Conservation (phyloP, 2,329 filamentous ascomycete genomes). For the Colletotrichum paranaense region DNA sequence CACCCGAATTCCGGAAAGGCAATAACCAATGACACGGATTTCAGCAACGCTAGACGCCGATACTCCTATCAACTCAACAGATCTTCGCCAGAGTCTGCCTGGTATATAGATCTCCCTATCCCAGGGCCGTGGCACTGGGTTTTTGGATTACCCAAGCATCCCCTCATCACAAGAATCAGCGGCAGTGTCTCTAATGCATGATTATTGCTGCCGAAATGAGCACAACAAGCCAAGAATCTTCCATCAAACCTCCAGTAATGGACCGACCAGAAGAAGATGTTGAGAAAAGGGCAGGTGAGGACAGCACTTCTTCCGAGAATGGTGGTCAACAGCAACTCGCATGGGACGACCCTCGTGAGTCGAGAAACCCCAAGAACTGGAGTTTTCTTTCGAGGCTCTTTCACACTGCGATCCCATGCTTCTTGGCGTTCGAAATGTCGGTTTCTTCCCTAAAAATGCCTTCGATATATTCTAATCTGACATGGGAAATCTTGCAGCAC, state of each 20-base stretch:
- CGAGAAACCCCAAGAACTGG: conserved; percentile 36
- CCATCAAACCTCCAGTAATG: neutral
- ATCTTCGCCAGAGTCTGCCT: no score
- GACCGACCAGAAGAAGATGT: neutral
- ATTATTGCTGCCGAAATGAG: neutral
- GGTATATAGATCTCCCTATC: neutral
- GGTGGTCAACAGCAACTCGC: neutral
- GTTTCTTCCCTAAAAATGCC: neutral
- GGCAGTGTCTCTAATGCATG: no score
- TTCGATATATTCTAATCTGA: neutral
- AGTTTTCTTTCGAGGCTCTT: conserved; percentile 5
- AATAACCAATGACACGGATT: neutral
- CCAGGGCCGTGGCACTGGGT: no score
- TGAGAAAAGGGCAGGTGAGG: conserved; percentile 1
- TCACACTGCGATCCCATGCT: conserved; percentile 34
- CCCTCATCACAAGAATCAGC: no score
- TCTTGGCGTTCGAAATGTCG: conserved; percentile 35
- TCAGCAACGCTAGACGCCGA: neutral
- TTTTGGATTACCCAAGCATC: no score
- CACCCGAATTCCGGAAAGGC: neutral
- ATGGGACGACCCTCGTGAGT: conserved; percentile 32
- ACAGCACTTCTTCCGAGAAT: conserved; percentile 4
- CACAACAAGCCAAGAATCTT: neutral
- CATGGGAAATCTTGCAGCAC: neutral
- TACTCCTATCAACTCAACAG: no score